These are phyloP conservation scores for Phaseolus lunatus DNA, from an alignment of 306 rosid genomes.

Conservation along the genomic window DNA sequence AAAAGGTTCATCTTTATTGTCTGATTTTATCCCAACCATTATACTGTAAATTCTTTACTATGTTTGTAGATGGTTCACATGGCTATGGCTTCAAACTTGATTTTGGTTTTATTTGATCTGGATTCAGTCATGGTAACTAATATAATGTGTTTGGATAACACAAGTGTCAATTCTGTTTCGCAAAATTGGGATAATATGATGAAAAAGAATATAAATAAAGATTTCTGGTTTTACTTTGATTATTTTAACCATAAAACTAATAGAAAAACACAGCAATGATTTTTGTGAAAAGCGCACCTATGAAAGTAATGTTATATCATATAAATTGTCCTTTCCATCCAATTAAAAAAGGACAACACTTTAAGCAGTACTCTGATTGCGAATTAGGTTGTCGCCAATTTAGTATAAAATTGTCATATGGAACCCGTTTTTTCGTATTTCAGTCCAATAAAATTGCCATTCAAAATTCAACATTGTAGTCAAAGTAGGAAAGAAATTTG, in stretches of 20 bases:
- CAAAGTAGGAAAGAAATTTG: not conserved
- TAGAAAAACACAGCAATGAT: not conserved
- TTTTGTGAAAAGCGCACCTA: not conserved
- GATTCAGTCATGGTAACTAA: not conserved
- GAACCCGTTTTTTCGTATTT: not conserved
- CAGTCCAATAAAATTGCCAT: not conserved
- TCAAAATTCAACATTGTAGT: not conserved
- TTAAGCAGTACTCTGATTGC: not conserved
- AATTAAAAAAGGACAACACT: slow-evolving; percentile 12
- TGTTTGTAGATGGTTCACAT: not conserved
- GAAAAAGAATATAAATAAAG: too few relatives aligned
- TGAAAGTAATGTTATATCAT: slow-evolving; percentile 18
- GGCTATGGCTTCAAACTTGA: too few relatives aligned
- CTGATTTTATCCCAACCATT: slow-evolving; percentile 15
- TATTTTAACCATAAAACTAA: too few relatives aligned
- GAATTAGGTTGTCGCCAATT: not conserved
- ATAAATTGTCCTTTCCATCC: not conserved
- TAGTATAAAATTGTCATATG: slow-evolving; percentile 16
- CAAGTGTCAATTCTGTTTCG: too few relatives aligned
- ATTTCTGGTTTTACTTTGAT: too few relatives aligned
- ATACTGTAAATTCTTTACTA: not conserved
- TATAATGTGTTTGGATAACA: too few relatives aligned
- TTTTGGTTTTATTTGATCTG: not conserved
- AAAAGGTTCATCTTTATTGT: not conserved
- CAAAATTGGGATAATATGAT: too few relatives aligned